These are phyloP conservation scores for Lojkania enalia DNA, from an alignment of 2,329 filamentous ascomycete genomes.

Conservation along the genomic window DNA sequence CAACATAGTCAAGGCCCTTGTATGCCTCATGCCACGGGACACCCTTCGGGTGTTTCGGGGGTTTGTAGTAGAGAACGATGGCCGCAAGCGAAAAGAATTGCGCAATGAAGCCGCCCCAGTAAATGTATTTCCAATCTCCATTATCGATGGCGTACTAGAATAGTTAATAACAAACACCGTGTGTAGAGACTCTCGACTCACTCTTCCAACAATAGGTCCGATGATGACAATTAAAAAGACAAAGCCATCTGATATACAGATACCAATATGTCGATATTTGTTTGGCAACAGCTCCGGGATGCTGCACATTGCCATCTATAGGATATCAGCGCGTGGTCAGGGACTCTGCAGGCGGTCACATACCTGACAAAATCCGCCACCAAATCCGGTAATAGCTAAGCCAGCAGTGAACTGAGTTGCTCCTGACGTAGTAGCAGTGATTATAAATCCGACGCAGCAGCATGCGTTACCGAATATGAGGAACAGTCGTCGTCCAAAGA, in stretches of 20 bases:
- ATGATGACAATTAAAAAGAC: conserved; percentile 54
- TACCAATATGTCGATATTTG: conserved; percentile 54
- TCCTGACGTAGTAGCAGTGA: conserved; percentile 33
- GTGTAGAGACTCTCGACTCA: conserved; percentile 3
- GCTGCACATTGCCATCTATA: conserved; percentile 47
- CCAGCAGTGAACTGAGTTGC: conserved; percentile 47
- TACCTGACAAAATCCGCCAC: conserved; percentile 48
- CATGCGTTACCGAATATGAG: conserved; percentile 50
- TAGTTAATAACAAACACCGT: neutral
- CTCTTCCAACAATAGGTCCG: conserved; percentile 52
- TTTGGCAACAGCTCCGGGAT: conserved; percentile 54
- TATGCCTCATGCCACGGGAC: conserved; percentile 26
- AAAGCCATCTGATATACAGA: conserved; percentile 47
- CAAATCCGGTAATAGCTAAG: conserved; percentile 50
- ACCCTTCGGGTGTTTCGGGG: conserved; percentile 34
- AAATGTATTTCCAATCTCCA: conserved; percentile 27
- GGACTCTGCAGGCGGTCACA: neutral
- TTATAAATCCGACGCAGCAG: conserved; percentile 43
- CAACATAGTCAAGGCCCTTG: conserved; percentile 38
- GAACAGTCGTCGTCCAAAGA: conserved; percentile 54
- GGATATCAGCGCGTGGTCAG: neutral
- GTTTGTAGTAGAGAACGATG: conserved; percentile 26
- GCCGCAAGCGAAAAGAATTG: conserved; percentile 27
- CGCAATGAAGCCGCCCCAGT: conserved; percentile 28
- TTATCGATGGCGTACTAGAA: conserved; percentile 26